Percentiles rank a stretch among this genome's conserved stretches.
Conservation (phyloP, 805 yeast genomes). For the Wickerhamiella azyma region DNA sequence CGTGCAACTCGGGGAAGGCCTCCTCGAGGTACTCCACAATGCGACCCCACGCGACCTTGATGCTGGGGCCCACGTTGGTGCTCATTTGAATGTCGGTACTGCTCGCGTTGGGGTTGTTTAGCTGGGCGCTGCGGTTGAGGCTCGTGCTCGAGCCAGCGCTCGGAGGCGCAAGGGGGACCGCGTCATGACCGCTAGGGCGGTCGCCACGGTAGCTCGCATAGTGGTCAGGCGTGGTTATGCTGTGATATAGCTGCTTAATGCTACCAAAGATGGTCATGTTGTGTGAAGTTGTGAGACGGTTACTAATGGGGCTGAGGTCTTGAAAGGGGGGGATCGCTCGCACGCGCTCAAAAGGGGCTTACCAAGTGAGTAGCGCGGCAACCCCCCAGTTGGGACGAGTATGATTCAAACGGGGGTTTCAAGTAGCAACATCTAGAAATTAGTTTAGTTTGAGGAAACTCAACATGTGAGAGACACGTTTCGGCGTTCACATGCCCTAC, state of each 20-base stretch:
- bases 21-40: constrained; percentile 71
- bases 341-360: no score
- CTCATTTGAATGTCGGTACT: constrained; percentile 24
- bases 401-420: no score
- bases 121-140: constrained; percentile 24
- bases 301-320: not conserved
- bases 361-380: no score
- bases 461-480: no score
- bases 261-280: constrained; percentile 6
- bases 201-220: constrained; percentile 27
- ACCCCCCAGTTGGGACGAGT: no score
- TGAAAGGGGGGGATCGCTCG: not conserved
- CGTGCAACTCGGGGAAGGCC: constrained; percentile 68
- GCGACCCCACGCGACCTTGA: constrained; percentile 74
- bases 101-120: constrained; percentile 20
- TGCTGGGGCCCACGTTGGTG: constrained; percentile 29
- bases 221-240: constrained; percentile 28
- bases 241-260: constrained; percentile 24
- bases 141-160: constrained; percentile 10
- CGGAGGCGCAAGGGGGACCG: constrained; percentile 16
- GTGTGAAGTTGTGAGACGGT: not conserved
- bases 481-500: no score
- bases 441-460: no score
- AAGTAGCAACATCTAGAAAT: no score
- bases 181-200: constrained; percentile 12